Evolutionary conservation across 2,329 filamentous ascomycete genomes (phyloP), one percentile per base, ranked within the genome.

Genomic region (Alternaria panax): DNA sequence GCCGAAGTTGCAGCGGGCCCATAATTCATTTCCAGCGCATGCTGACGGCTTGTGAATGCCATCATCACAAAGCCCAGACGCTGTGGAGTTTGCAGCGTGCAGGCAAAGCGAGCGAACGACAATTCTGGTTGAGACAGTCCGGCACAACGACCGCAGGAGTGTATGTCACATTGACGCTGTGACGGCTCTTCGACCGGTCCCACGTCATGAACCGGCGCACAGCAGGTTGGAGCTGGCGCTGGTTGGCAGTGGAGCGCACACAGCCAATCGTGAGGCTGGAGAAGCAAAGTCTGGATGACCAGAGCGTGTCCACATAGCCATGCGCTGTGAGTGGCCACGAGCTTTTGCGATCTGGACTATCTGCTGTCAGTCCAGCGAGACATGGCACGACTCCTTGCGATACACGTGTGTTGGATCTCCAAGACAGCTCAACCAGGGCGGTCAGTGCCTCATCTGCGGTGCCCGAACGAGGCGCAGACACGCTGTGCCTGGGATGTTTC

Each of bases 11-110:
- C 65, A 64, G 53, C 28, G 51, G 73, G 40, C 62, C 73, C 74
- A 72, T 61, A 71, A 68, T 71, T 77, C 72, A 77, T 75, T 62
- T 75, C 68, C 22, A 51, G 64, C 57, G 70, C 72, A 72, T 70
- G 62, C 60, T 62, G 64, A 68, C 63, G 62, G 61, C 40, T 60
- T 55, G 54, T 57, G 58, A 58, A 67, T 67, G 68, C 58, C 63
- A 67, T 64, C 53, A 63, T 63, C 46, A 47, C 48, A 45, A 34
- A 69, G 66, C 61, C 64, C 65, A 67, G 64, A 68, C 57, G 63
- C 60, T 56, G 64, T 65, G 63, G 63, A 60, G 43, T 60, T 59
- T 62, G 62, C 64, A 54, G 60, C 54, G 51, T 48, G 58, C 54
- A 51, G 40, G 34, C 40, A 51, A 56, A 64, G 59, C 58, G 57